Percentiles rank a stretch among this genome's conserved stretches.
These are phyloP conservation scores for Podila minutissima DNA, from an alignment of 192 early-diverging fungal genomes.

Conservation along the genomic window DNA sequence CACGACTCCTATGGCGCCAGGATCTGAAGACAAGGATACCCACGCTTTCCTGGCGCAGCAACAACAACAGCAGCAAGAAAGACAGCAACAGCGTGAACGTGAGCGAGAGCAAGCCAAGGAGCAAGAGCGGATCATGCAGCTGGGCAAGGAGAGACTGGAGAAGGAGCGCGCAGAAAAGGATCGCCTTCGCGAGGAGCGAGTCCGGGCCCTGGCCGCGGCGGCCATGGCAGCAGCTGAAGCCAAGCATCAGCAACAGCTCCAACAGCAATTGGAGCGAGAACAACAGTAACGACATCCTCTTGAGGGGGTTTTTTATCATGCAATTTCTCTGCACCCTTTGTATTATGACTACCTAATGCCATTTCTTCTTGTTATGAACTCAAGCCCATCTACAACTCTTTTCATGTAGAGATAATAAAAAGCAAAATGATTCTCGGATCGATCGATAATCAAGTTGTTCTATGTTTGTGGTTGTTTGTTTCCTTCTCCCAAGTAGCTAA, in stretches of 20 bases:
- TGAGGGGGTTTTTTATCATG: background rate
- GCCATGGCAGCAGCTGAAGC: slow-evolving; percentile 47
- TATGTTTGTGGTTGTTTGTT: background rate
- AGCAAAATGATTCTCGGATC: background rate
- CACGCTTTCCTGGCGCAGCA: slow-evolving; percentile 20
- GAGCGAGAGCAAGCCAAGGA: slow-evolving; percentile 25
- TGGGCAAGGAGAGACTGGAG: slow-evolving; percentile 44
- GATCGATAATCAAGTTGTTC: background rate
- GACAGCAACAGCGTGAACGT: slow-evolving; percentile 18
- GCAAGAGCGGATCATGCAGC: slow-evolving; percentile 46
- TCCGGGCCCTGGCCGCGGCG: slow-evolving; percentile 45
- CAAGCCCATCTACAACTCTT: too few relatives aligned
- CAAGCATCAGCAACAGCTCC: slow-evolving; percentile 42
- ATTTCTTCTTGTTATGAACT: too few relatives aligned
- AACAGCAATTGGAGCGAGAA: slow-evolving; percentile 14
- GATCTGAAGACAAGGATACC: slow-evolving; percentile 15
- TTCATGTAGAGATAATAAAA: background rate
- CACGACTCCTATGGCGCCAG: background rate
- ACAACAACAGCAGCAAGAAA: slow-evolving; percentile 21
- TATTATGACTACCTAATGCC: too few relatives aligned
- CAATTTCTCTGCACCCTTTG: too few relatives aligned
- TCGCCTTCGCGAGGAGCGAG: slow-evolving; percentile 42
- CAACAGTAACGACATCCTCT: background rate
- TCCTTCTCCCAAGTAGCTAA: background rate
- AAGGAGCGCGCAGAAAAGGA: slow-evolving; percentile 41